phyloP scores from a whole-genome alignment of 2,329 filamentous ascomycete genomes.

The Fusarium hainanense region DNA sequence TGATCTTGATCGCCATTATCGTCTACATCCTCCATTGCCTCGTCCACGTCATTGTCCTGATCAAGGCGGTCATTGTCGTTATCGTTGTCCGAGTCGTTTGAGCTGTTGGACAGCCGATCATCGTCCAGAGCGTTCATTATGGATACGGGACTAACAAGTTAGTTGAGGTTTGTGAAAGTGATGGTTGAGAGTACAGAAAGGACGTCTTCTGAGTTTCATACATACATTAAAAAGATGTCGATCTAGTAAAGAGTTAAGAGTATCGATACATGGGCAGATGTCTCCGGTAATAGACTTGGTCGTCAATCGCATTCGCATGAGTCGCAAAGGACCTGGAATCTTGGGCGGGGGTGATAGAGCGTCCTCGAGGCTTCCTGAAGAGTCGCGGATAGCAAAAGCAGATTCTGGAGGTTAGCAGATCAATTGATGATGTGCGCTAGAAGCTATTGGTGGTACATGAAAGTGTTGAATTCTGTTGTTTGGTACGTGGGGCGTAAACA shows the following conservation, averaged over 20 bases:
- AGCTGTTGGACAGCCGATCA: slow-evolving; percentile 42
- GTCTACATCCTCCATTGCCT: slow-evolving; percentile 66
- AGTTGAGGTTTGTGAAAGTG: neutral
- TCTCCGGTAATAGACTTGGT: neutral
- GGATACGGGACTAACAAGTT: neutral
- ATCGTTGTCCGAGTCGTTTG: slow-evolving; percentile 48
- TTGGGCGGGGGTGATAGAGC: neutral
- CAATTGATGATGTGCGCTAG: neutral
- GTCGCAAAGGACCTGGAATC: slow-evolving; percentile 17
- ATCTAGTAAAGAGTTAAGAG: neutral
- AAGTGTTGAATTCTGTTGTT: neutral
- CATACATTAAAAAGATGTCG: neutral
- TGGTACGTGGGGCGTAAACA: slow-evolving; percentile 20
- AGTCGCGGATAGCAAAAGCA: slow-evolving; percentile 10
- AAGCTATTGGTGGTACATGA: neutral
- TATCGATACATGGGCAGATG: slow-evolving; percentile 3
- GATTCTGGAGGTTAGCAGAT: neutral
- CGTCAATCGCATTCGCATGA: neutral
- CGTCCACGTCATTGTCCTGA: slow-evolving; percentile 61
- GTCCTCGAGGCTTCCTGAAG: neutral
- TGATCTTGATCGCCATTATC: slow-evolving; percentile 52
- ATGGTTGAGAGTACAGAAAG: neutral
- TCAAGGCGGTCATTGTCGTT: slow-evolving; percentile 46
- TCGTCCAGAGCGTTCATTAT: slow-evolving; percentile 39
- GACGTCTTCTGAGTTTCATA: neutral